phyloP scores from a whole-genome alignment of 306 rosid species.

The Comarum palustre region DNA sequence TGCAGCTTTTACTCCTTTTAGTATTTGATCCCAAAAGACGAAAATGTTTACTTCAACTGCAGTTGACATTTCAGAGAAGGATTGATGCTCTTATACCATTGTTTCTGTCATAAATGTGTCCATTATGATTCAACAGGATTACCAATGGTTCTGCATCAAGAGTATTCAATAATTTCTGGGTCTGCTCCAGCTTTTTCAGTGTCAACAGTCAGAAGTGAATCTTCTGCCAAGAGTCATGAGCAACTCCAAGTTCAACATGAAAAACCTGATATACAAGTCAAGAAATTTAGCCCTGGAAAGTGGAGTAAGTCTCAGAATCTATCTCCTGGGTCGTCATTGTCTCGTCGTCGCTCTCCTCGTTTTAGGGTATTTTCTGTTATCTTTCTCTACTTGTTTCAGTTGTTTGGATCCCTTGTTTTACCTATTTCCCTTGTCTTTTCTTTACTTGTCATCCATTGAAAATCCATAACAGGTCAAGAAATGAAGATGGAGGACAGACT shows the following conservation, averaged over 20 bases:
- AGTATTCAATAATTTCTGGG: slow-evolving; percentile 46
- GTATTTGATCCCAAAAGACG: not conserved
- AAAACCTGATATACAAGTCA: slow-evolving; percentile 31
- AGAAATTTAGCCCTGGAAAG: slow-evolving; percentile 41
- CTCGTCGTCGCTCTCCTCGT: slow-evolving; percentile 65
- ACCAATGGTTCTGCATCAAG: slow-evolving; percentile 42
- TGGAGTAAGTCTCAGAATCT: slow-evolving; percentile 25
- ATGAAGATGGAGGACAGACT: slow-evolving; percentile 33
- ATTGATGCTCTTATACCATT: slow-evolving; percentile 1
- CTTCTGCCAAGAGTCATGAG: slow-evolving; percentile 39
- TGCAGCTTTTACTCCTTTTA: not conserved
- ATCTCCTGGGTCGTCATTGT: slow-evolving; percentile 55
- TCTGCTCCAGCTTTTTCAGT: slow-evolving; percentile 66
- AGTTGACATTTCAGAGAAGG: not conserved
- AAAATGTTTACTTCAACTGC: not conserved
- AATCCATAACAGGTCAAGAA: slow-evolving; percentile 45
- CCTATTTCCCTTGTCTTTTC: no score
- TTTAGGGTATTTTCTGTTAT: slow-evolving; percentile 39
- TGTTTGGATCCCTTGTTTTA: not conserved
- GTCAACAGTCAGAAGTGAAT: slow-evolving; percentile 54
- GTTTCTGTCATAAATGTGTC: not conserved
- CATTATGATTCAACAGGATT: slow-evolving; percentile 41
- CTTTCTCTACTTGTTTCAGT: not conserved
- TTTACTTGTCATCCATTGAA: not conserved
- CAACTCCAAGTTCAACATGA: slow-evolving; percentile 32